phyloP scores from a whole-genome alignment of 1,284 basidiomycete species.

The Papiliotrema terrestris region DNA sequence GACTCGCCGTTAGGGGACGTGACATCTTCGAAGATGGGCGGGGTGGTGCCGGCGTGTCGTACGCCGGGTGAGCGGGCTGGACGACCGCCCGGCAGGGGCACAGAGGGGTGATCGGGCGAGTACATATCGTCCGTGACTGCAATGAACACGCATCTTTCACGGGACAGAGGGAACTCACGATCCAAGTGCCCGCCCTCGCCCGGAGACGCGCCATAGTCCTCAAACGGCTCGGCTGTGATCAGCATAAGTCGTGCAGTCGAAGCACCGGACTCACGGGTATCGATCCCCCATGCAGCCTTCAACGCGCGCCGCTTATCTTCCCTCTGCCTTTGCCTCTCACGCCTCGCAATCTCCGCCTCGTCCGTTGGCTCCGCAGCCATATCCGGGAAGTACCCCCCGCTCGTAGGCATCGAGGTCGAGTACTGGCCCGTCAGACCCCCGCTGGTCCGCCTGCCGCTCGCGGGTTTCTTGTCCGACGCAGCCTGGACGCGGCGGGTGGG shows the following conservation, averaged over 20 bases:
- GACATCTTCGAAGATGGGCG: constrained; percentile 18
- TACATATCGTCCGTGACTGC: constrained; percentile 24
- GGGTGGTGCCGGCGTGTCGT: constrained; percentile 19
- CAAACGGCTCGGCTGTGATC: constrained; percentile 47
- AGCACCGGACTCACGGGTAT: constrained; percentile 39
- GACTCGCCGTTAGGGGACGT: constrained; percentile 12
- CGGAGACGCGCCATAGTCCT: constrained; percentile 47
- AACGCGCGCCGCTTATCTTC: constrained; percentile 45
- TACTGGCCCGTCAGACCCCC: constrained; percentile 46
- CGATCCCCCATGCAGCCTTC: constrained; percentile 49
- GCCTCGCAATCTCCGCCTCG: constrained; percentile 29
- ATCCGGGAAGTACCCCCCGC: constrained; percentile 46
- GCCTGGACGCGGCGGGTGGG: not conserved
- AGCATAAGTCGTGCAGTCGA: constrained; percentile 5
- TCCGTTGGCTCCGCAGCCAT: constrained; percentile 20
- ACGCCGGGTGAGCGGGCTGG: constrained; percentile 38
- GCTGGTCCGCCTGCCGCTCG: constrained; percentile 21
- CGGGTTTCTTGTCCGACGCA: not conserved
- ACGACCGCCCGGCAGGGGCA: constrained; percentile 12
- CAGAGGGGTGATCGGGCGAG: constrained; percentile 11
- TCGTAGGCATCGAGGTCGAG: constrained; percentile 44
- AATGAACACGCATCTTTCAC: not conserved
- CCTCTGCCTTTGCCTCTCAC: constrained; percentile 38
- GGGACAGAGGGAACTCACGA: constrained; percentile 2
- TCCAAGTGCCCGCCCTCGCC: not conserved